Evolutionary conservation across 371 early-diverging fungal genomes (phyloP).

Genomic region (Mortierella sp.): DNA sequence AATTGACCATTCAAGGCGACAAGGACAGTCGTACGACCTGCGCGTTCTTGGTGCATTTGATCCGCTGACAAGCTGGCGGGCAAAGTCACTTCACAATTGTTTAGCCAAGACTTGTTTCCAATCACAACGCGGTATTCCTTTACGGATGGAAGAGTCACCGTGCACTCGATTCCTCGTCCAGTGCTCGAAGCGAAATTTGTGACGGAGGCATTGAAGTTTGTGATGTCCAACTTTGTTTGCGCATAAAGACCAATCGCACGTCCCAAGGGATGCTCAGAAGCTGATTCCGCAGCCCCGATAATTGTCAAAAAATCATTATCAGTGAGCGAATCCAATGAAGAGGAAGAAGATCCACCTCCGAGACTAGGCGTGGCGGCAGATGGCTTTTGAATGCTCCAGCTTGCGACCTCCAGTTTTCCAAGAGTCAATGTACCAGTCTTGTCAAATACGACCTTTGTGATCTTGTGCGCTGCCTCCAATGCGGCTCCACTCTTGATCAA

Average conservation of each 20-base stretch:
- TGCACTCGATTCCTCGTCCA: constrained; percentile 84
- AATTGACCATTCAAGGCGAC: constrained; percentile 76
- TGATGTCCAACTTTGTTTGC: constrained; percentile 59
- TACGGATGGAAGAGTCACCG: constrained; percentile 47
- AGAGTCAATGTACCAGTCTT: constrained; percentile 97
- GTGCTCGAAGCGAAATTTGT: constrained; percentile 77
- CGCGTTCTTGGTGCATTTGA: constrained; percentile 62
- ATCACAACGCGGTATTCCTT: constrained; percentile 66
- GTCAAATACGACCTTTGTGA: constrained; percentile 94
- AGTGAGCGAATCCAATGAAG: constrained; percentile 32
- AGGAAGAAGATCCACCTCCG: constrained; percentile 10
- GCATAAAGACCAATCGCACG: constrained; percentile 78
- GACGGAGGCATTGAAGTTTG: constrained; percentile 59
- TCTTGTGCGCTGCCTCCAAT: constrained; percentile 83
- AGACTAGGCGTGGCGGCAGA: constrained; percentile 19
- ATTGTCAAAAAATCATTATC: constrained; percentile 66
- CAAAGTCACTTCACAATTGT: constrained; percentile 41
- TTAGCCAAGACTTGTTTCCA: constrained; percentile 81
- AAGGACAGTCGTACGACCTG: constrained; percentile 87
- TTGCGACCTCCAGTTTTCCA: constrained; percentile 85
- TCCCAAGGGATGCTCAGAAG: constrained; percentile 92
- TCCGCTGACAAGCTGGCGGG: constrained; percentile 58
- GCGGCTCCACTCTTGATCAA: constrained; percentile 90
- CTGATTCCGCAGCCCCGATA: constrained; percentile 83
- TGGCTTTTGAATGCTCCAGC: constrained; percentile 45